Evolutionary conservation across 2,329 filamentous ascomycete genomes (phyloP), one percentile per base, ranked within the genome.

Genomic region (Trichoderma arundinaceum): DNA sequence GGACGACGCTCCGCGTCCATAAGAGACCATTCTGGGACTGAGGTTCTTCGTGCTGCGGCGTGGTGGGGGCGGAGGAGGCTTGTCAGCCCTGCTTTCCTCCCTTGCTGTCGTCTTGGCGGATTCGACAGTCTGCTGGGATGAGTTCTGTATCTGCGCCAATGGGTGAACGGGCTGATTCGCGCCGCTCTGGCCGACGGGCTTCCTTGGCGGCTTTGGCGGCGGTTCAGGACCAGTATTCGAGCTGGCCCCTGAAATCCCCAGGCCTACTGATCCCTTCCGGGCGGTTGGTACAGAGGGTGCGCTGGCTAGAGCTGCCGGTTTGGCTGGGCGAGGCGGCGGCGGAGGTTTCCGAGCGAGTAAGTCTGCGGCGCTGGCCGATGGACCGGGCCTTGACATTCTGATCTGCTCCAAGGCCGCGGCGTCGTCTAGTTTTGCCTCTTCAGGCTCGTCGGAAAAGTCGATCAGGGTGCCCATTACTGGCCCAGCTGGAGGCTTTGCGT

Each of bases 381-480:
- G 69, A 4, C 53, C 66, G 12, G 70, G 57, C 33, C 66, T 71
- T 10, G 68, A 68, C 51, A 70, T 72, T 35, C 69, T 74, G 12
- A 74, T 54, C 57, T 77, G 74, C 17, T 73, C 68, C 2, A 77
- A 69, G 38, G 74, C 73, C 9, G 70, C 74, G 5, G 78, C 73
- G 22, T 78, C 72, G 53, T 79, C 76, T 1, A 78, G 64, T 3
- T 70, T 76, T 2, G 72, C 72, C 41, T 79, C 74, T 53, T 79
- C 76, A 0, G 83, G 80, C 60, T 86, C 83, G 13, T 86, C 84
- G 0, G 83, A 83, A 39, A 90, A 78, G 72, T 90, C 86, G 35
- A 90, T 89, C 44, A 90, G 72, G 5, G 82, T 84, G 1, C 85
- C 87, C 79, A 85, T 86, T n/a, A 74, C 72, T 9, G 78, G 81